Base-by-base conservation (phyloP, 257 asterid species). In the Ophiorrhiza pumila region DNA sequence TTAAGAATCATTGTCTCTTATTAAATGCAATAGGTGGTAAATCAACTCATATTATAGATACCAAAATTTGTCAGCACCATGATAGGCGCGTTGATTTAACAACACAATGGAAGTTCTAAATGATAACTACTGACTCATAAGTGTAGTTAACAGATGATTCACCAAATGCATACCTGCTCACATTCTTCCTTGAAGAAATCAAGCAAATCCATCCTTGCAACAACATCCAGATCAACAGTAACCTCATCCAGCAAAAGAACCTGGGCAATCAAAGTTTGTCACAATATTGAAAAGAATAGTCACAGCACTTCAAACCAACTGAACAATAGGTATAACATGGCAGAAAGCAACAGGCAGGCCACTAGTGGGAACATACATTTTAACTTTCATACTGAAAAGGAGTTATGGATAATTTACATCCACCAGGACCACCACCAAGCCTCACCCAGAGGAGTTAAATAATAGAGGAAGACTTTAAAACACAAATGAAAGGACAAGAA, bases 241-340 rank as follows among this genome's bases (percentile, higher is more conserved):
- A 94, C 96, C 85, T 91, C 99, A 77, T 94, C 99, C 12, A 94
- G 83, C 90, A 94, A 85, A 80, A 91, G 99, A 81, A 90, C 97
- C 98, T 94, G 88, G 57, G 76, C 6, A 65, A 71, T 31, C 34
- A 53, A 25, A 65, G 69, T 22, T 37, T n/a, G 50, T n/a, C 39
- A 18, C 7, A 7, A 3, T 18, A 74, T 25, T 4, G 13, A 39
- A 35, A 10, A 49, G 18, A 41, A 68, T 15, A 42, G 23, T 55
- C 4, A 52, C 25, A 55, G 20, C 43, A 42, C 59, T 23, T 4
- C 6, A 4, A 10, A 25, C 11, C 8, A 68, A 23, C 43, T 22
- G 22, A 5, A 35, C 47, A 63, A 6, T 20, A 7, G 4, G 17
- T 4, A 27, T 7, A 43, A 47, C 32, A 12, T n/a, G 29, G 61